These are phyloP conservation scores for Solanum sparsipilum DNA, from an alignment of 257 asterid species.

Conservation along the genomic window DNA sequence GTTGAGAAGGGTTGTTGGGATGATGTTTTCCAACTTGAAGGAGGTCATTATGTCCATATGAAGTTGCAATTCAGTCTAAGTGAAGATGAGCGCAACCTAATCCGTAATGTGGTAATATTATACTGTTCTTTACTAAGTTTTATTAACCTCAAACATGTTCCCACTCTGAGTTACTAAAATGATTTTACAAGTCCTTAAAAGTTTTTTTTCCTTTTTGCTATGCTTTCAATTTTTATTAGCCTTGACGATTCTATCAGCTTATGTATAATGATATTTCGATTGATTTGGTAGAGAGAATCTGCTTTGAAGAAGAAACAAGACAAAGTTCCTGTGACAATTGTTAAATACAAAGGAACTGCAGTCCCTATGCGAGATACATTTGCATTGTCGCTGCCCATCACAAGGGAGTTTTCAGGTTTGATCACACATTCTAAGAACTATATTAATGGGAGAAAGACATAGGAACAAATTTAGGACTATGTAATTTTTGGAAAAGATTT, in stretches of 20 bases:
- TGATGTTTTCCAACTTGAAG: constrained; percentile 53
- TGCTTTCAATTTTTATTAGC: not conserved
- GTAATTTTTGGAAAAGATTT: not conserved
- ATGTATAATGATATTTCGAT: not conserved
- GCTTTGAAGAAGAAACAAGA: constrained; percentile 66
- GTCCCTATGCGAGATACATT: constrained; percentile 7
- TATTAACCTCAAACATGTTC: not conserved
- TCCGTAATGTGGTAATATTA: constrained; percentile 57
- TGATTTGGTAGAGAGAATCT: constrained; percentile 59
- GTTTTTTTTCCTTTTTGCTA: not conserved
- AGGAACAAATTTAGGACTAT: not conserved
- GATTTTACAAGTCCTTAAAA: not conserved
- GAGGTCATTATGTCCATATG: constrained; percentile 72
- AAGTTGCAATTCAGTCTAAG: constrained; percentile 62
- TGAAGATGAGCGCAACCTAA: constrained; percentile 60
- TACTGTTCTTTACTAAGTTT: not conserved
- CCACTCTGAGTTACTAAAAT: not conserved
- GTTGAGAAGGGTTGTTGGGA: constrained; percentile 92
- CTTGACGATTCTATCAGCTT: not conserved
- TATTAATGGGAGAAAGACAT: not conserved
- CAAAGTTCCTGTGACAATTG: constrained; percentile 15
- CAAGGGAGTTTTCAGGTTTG: constrained; percentile 48
- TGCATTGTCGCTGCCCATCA: constrained; percentile 11
- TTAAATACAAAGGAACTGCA: constrained; percentile 16
- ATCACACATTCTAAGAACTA: constrained; percentile 5